Evolutionary conservation across 768 basidiomycete species (phyloP).

Genomic region (Epithele typhae): DNA sequence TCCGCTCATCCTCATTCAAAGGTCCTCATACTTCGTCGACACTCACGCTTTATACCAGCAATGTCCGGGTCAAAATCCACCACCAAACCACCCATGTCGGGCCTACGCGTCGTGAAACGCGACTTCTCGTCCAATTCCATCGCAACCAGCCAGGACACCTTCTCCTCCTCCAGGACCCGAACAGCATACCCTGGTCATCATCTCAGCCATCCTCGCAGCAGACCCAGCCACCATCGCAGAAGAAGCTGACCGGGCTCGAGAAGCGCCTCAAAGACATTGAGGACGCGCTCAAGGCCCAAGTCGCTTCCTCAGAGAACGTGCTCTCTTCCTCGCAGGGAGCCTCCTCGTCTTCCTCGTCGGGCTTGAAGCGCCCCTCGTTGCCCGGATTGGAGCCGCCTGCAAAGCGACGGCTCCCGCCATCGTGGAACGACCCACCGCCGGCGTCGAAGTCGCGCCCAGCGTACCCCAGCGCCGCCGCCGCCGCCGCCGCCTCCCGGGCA

Average conservation of each 20-base stretch:
- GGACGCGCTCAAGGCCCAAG: constrained; percentile 40
- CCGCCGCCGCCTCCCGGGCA: too few species aligned
- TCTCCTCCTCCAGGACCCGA: constrained; percentile 11
- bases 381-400: constrained; percentile 19
- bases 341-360: constrained; percentile 14
- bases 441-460: not conserved
- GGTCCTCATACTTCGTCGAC: too few species aligned
- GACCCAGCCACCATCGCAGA: constrained; percentile 14
- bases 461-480: constrained; percentile 1
- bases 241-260: constrained; percentile 18
- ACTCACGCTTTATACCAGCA: too few species aligned
- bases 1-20: too few species aligned
- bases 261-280: constrained; percentile 56
- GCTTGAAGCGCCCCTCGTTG: constrained; percentile 30
- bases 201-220: not conserved
- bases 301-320: constrained; percentile 13
- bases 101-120: constrained; percentile 55
- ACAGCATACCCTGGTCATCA: constrained; percentile 6
- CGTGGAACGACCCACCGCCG: constrained; percentile 29
- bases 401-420: constrained; percentile 58
- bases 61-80: too few species aligned
- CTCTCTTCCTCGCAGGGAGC: constrained; percentile 13
- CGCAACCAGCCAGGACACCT: constrained; percentile 30
- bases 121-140: constrained; percentile 49
- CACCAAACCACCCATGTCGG: constrained; percentile 40